Evolutionary conservation across 2,329 filamentous ascomycete genomes (phyloP).

Genomic region (Aspergillus sclerotialis): DNA sequence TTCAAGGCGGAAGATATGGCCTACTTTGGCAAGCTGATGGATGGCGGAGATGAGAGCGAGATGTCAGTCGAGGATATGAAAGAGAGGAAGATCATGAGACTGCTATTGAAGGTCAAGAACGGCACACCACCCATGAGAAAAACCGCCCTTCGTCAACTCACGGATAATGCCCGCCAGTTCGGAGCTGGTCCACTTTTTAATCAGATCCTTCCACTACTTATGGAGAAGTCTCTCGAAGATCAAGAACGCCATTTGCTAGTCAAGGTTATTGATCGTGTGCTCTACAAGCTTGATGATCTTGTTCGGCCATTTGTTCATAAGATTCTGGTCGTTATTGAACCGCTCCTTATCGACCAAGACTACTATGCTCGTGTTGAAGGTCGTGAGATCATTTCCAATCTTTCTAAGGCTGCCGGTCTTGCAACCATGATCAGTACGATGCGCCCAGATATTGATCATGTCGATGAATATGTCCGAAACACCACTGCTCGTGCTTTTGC

Average conservation of each 20-base stretch:
- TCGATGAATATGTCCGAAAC: constrained; percentile 97
- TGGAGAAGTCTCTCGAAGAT: constrained; percentile 97
- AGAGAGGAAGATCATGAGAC: constrained; percentile 95
- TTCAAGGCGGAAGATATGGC: constrained; percentile 99
- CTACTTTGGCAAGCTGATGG: constrained; percentile 96
- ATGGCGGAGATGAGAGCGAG: constrained; percentile 83
- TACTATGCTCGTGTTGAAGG: constrained; percentile 98
- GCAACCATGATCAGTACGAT: constrained; percentile 99
- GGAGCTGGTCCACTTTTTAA: constrained; percentile 92
- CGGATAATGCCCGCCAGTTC: constrained; percentile 94
- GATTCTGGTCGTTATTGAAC: constrained; percentile 96
- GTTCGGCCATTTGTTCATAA: constrained; percentile 97
- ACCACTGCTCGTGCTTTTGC: constrained; percentile 96
- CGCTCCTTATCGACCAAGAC: constrained; percentile 97
- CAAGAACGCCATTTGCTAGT: constrained; percentile 97
- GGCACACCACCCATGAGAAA: constrained; percentile 98
- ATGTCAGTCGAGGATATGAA: constrained; percentile 94
- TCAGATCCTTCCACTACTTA: constrained; percentile 90
- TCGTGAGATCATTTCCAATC: constrained; percentile 96
- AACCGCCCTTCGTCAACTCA: constrained; percentile 92
- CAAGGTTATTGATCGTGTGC: constrained; percentile 96
- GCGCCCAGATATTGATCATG: constrained; percentile 96
- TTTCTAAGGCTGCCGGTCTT: constrained; percentile 91
- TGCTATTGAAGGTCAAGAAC: constrained; percentile 97
- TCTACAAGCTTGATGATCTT: constrained; percentile 96